Evolutionary conservation across 306 rosid species (phyloP).

Genomic region (Rosa multiflora): DNA sequence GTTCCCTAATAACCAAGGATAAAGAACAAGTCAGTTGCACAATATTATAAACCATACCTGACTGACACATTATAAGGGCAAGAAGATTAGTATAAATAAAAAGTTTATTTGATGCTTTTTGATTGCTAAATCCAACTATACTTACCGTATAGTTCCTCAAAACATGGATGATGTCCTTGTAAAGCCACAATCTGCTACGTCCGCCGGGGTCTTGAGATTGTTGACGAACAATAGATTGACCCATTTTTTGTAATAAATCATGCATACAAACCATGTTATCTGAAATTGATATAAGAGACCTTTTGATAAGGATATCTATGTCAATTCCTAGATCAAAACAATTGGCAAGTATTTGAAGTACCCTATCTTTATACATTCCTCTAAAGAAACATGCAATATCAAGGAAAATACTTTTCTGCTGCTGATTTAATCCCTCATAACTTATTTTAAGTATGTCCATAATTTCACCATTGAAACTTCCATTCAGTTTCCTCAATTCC

Average conservation of each 20-base stretch:
- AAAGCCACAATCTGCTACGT: neutral
- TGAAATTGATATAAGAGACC: constrained; percentile 24
- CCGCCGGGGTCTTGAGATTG: neutral
- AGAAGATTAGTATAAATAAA: neutral
- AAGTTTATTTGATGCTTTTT: neutral
- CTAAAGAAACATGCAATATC: constrained; percentile 39
- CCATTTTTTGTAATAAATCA: neutral
- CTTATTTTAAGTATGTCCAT: neutral
- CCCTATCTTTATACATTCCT: constrained; percentile 21
- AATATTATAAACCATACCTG: neutral
- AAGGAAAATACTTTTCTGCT: constrained; percentile 25
- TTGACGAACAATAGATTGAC: neutral
- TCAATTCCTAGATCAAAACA: constrained; percentile 24
- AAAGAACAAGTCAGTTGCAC: neutral
- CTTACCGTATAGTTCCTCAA: constrained; percentile 19
- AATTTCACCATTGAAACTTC: neutral
- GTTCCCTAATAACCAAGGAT: constrained; percentile 5
- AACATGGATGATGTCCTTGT: constrained; percentile 21
- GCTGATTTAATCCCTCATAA: constrained; percentile 14
- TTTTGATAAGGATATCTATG: constrained; percentile 31
- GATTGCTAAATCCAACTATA: neutral
- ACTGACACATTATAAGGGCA: no score
- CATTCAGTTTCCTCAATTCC: neutral
- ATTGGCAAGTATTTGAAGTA: constrained; percentile 7
- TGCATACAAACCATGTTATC: neutral